phyloP scores from a whole-genome alignment of 2,329 filamentous ascomycete genomes.

The Claviceps fusiformis region DNA sequence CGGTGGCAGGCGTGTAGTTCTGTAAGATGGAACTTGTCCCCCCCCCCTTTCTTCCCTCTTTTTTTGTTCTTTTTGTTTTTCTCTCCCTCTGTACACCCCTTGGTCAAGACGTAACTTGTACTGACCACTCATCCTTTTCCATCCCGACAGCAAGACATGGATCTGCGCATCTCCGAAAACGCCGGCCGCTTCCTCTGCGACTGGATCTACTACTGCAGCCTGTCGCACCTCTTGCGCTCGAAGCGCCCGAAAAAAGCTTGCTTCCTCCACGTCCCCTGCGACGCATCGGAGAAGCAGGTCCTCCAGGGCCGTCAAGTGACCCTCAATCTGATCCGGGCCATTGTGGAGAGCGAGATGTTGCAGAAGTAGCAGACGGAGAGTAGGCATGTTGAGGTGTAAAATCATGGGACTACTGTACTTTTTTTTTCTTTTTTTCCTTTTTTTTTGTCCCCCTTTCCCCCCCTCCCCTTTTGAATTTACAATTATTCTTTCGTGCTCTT shows the following conservation, averaged over 20 bases:
- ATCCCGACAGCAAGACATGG: conserved; percentile 21
- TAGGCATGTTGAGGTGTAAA: not conserved
- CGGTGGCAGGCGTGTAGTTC: conserved; percentile 40
- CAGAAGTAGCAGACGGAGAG: conserved; percentile 10
- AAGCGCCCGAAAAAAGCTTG: conserved; percentile 37
- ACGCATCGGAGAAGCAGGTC: conserved; percentile 35
- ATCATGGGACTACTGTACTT: no score
- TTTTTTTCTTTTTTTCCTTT: no score
- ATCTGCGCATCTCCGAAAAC: conserved; percentile 51
- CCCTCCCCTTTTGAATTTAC: no score
- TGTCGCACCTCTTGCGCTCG: conserved; percentile 41
- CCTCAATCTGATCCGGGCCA: conserved; percentile 40
- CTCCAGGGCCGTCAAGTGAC: conserved; percentile 36
- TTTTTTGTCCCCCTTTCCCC: no score
- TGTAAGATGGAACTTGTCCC: conserved; percentile 21
- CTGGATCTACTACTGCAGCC: conserved; percentile 61
- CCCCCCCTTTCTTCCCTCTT: not conserved
- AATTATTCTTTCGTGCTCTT: no score
- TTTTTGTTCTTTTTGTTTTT: not conserved
- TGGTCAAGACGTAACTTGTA: not conserved
- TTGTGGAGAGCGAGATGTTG: conserved; percentile 37
- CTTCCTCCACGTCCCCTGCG: conserved; percentile 61
- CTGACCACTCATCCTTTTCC: not conserved
- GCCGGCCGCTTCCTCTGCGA: conserved; percentile 65
- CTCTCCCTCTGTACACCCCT: not conserved